Percentiles rank a stretch among this genome's conserved stretches.
Conservation (phyloP, 2,329 filamentous ascomycete species). For the Rhinocladiella mackenziei region DNA sequence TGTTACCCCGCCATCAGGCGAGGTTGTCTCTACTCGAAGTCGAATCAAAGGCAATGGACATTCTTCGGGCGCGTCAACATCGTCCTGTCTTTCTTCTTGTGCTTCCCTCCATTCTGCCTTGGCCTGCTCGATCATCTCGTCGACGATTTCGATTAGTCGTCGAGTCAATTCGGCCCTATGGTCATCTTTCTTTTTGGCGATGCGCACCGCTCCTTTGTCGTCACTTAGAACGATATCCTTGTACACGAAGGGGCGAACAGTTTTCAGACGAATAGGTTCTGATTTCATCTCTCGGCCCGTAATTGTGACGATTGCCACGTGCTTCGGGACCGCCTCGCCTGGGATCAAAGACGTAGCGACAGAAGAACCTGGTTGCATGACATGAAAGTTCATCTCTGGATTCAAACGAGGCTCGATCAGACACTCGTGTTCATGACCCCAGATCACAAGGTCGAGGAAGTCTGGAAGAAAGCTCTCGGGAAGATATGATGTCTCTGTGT, state of each 20-base stretch:
- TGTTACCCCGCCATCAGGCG: conserved; percentile 66
- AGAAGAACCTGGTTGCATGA: conserved; percentile 96
- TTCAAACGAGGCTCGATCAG: conserved; percentile 80
- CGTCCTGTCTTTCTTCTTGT: conserved; percentile 61
- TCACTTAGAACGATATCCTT: conserved; percentile 73
- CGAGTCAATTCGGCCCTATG: conserved; percentile 77
- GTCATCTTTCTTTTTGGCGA: conserved; percentile 76
- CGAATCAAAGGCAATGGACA: conserved; percentile 79
- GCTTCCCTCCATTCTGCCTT: conserved; percentile 73
- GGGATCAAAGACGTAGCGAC: conserved; percentile 88
- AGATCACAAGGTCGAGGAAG: conserved; percentile 86
- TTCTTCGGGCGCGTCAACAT: conserved; percentile 47
- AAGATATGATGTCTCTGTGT: conserved; percentile 88
- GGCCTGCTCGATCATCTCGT: conserved; percentile 83
- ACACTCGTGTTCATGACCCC: conserved; percentile 98
- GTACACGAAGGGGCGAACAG: conserved; percentile 86
- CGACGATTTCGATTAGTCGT: conserved; percentile 71
- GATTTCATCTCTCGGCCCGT: conserved; percentile 76
- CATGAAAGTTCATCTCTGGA: conserved; percentile 82
- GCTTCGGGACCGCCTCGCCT: conserved; percentile 85
- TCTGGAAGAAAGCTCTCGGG: conserved; percentile 89
- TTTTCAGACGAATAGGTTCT: conserved; percentile 78
- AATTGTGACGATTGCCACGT: conserved; percentile 79
- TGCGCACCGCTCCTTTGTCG: conserved; percentile 69
- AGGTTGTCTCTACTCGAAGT: conserved; percentile 84